Conservation (phyloP, 495 filamentous ascomycete species). For the Hypoxylon crocopeplum region DNA sequence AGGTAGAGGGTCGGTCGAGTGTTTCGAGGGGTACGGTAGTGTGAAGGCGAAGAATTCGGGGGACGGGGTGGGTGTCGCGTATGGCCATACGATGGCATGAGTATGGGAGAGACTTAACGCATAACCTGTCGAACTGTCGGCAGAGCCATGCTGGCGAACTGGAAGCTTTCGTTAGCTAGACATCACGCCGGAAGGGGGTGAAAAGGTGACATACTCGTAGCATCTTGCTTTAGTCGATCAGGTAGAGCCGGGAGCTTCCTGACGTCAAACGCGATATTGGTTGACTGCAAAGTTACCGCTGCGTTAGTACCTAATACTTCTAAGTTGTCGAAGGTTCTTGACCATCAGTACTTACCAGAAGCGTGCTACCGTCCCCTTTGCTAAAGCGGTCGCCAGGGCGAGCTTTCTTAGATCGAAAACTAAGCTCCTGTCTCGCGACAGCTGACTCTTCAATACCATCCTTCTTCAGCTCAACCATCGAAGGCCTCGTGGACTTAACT, state of each 20-base stretch:
- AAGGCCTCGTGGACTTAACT: slow-evolving; percentile 53
- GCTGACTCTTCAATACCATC: slow-evolving; percentile 52
- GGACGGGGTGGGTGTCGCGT: slow-evolving; percentile 67
- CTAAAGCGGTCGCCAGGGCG: slow-evolving; percentile 61
- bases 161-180: slow-evolving; percentile 25
- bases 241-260: slow-evolving; percentile 83
- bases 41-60: slow-evolving; percentile 76
- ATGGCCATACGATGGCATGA: slow-evolving; percentile 89
- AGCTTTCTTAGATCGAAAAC: slow-evolving; percentile 64
- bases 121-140: slow-evolving; percentile 70
- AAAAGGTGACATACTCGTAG: slow-evolving; percentile 58
- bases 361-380: slow-evolving; percentile 67
- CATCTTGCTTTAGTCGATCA: slow-evolving; percentile 68
- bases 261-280: slow-evolving; percentile 85
- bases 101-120: slow-evolving; percentile 80
- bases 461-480: slow-evolving; percentile 49
- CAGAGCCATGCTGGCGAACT: slow-evolving; percentile 66
- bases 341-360: slow-evolving; percentile 61
- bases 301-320: slow-evolving; percentile 22
- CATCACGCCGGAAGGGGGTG: slow-evolving; percentile 25
- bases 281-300: slow-evolving; percentile 64
- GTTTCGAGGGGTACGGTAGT: slow-evolving; percentile 74
- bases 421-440: slow-evolving; percentile 58
- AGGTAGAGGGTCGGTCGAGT: slow-evolving; percentile 70
- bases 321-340: slow-evolving; percentile 4